Conservation (phyloP, 345 rosid species). For the Citrus unshiu region DNA sequence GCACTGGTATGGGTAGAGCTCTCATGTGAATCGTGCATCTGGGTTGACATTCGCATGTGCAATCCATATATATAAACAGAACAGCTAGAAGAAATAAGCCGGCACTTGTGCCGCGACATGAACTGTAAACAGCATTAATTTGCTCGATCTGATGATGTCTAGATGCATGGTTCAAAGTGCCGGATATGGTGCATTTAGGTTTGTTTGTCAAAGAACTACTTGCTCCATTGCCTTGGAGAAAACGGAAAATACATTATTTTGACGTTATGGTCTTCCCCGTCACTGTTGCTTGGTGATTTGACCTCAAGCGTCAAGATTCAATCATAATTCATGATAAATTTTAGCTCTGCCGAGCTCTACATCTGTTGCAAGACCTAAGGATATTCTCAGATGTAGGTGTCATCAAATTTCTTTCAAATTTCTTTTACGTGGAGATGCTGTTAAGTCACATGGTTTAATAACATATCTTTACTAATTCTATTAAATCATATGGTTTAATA, state of each 20-base stretch:
- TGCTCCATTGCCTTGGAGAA: not conserved
- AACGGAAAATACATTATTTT: not conserved
- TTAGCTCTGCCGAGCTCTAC: not conserved
- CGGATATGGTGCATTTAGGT: not conserved
- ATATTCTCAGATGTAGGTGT: too few species aligned
- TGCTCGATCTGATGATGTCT: not conserved
- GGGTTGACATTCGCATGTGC: not conserved
- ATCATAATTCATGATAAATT: not conserved
- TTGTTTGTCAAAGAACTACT: not conserved
- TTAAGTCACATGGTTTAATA: too few species aligned
- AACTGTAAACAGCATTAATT: not conserved
- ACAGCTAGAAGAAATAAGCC: not conserved
- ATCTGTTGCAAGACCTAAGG: not conserved
- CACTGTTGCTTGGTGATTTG: not conserved
- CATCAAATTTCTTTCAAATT: too few species aligned
- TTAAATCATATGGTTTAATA: too few species aligned
- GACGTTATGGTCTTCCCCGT: not conserved
- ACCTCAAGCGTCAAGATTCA: not conserved
- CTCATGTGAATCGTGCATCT: too few species aligned
- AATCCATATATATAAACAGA: not conserved
- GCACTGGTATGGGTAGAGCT: too few species aligned
- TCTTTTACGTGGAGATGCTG: too few species aligned
- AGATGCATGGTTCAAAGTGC: not conserved
- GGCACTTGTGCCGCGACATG: not conserved
- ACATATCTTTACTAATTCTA: accelerated